phyloP scores from a whole-genome alignment of 2,329 filamentous ascomycete species.

The Cladosporium cucumerinum region DNA sequence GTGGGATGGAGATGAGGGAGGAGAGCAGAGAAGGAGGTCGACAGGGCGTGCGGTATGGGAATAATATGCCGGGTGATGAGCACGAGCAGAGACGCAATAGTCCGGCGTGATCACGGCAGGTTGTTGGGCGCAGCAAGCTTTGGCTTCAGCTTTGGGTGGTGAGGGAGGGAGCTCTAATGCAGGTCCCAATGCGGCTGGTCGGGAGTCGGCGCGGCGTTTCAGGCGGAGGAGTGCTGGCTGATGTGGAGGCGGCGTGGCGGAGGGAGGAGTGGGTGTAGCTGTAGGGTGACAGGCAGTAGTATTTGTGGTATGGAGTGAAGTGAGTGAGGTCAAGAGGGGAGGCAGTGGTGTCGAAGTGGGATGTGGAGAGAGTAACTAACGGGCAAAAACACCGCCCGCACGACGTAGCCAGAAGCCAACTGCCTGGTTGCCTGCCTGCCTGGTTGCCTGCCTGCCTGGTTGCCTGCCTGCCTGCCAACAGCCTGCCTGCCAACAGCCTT shows the following conservation, averaged over 20 bases:
- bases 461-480: background rate
- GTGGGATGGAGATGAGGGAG: background rate
- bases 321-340: background rate
- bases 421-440: too few species aligned
- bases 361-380: background rate
- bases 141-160: background rate
- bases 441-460: too few species aligned
- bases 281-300: background rate
- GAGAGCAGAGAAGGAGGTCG: background rate
- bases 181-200: constrained; percentile 16
- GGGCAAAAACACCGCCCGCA: background rate
- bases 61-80: background rate
- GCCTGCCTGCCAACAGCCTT: background rate
- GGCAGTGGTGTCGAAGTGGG: background rate
- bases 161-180: constrained; percentile 13
- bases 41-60: background rate
- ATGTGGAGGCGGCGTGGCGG: background rate
- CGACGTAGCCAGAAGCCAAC: background rate
- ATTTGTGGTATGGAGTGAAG: background rate
- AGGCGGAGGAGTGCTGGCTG: background rate
- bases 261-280: background rate
- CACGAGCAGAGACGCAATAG: constrained; percentile 14
- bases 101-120: constrained; percentile 5
- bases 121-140: constrained; percentile 1
- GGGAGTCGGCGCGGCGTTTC: background rate